These are phyloP conservation scores for Gamarada debralockiae DNA, from an alignment of 495 filamentous ascomycete species.

Conservation along the genomic window DNA sequence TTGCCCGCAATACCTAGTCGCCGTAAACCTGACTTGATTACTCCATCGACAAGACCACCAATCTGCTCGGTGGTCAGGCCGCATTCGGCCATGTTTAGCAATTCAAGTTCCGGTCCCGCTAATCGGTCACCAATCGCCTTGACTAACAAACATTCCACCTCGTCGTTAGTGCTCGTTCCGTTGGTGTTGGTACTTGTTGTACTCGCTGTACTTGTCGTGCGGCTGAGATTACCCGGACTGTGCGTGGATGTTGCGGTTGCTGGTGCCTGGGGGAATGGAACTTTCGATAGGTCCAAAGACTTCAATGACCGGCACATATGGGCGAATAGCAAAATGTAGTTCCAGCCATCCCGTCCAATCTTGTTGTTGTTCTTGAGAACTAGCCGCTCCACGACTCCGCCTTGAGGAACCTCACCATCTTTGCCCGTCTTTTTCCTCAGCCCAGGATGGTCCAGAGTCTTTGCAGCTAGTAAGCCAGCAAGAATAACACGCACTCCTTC, in stretches of 20 bases:
- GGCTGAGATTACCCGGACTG: conserved; percentile 11
- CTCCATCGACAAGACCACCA: conserved; percentile 68
- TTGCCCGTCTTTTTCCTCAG: conserved; percentile 32
- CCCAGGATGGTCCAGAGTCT: conserved; percentile 45
- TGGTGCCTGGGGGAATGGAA: conserved; percentile 65
- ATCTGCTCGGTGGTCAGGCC: conserved; percentile 66
- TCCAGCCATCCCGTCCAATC: conserved; percentile 84
- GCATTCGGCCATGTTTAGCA: conserved; percentile 80
- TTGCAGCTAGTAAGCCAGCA: conserved; percentile 80
- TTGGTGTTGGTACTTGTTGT: conserved; percentile 9
- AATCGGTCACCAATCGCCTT: conserved; percentile 74
- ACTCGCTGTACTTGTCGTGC: conserved; percentile 17
- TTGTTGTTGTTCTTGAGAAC: conserved; percentile 86
- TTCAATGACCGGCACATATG: conserved; percentile 85
- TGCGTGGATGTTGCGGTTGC: neutral
- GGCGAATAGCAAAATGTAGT: conserved; percentile 83
- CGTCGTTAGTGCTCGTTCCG: neutral
- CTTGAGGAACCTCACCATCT: conserved; percentile 35
- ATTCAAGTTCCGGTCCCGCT: conserved; percentile 70
- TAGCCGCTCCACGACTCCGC: conserved; percentile 80
- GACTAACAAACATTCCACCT: conserved; percentile 53
- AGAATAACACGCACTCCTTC: conserved; percentile 83
- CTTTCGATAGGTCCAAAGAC: conserved; percentile 79
- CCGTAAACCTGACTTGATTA: conserved; percentile 66
- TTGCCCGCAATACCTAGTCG: conserved; percentile 83